Evolutionary conservation across 2,329 filamentous ascomycete species (phyloP).

Genomic region (Fusarium newnesense): DNA sequence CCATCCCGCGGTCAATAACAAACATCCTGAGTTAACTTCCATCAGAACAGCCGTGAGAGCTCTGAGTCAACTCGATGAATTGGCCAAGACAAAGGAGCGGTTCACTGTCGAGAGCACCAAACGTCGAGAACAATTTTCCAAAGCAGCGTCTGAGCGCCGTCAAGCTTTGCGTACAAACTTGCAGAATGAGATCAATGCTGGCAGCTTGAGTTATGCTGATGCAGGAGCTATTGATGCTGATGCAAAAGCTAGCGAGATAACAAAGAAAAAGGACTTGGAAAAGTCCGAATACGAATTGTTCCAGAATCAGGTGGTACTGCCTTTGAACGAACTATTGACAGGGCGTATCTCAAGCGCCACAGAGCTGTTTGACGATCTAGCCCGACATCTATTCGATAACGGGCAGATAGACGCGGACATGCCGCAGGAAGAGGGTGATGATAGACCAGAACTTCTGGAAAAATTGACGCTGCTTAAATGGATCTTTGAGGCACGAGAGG

Average conservation of each 20-base stretch:
- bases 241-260: conserved; percentile 75
- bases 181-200: conserved; percentile 80
- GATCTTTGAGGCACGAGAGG: conserved; percentile 95
- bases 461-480: conserved; percentile 95
- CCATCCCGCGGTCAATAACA: conserved; percentile 95
- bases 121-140: conserved; percentile 64
- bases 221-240: conserved; percentile 84
- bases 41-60: conserved; percentile 79
- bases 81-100: conserved; percentile 73
- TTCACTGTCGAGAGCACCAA: conserved; percentile 68
- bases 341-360: conserved; percentile 79
- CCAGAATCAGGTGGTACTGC: conserved; percentile 83
- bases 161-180: conserved; percentile 78
- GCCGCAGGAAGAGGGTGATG: conserved; percentile 94
- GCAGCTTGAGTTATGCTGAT: conserved; percentile 83
- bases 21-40: conserved; percentile 85
- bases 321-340: conserved; percentile 82
- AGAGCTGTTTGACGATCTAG: conserved; percentile 80
- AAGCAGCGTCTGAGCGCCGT: conserved; percentile 63
- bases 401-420: conserved; percentile 74
- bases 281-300: conserved; percentile 87
- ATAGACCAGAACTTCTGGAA: conserved; percentile 91
- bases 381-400: conserved; percentile 77
- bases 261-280: conserved; percentile 75
- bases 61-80: conserved; percentile 78